Percentiles rank a stretch among this genome's conserved stretches.
Conservation (phyloP, 2,329 filamentous ascomycete species). For the Aspergillus ustus region DNA sequence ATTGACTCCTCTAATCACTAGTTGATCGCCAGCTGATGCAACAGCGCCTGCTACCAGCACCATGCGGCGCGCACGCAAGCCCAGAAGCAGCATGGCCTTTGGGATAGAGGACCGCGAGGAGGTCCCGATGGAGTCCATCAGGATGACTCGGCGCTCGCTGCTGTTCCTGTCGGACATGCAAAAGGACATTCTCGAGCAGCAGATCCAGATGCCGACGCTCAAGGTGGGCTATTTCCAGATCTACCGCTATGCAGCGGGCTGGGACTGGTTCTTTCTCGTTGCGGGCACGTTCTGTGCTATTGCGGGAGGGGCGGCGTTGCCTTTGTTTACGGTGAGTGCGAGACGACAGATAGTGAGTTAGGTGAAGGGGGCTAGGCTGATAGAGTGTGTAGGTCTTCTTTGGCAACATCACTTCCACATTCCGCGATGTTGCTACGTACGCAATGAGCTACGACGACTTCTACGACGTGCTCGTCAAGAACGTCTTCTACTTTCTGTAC, state of each 20-base stretch:
- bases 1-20: background rate
- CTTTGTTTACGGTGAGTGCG: slow-evolving; percentile 70
- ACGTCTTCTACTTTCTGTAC: slow-evolving; percentile 82
- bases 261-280: slow-evolving; percentile 64
- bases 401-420: slow-evolving; percentile 72
- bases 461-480: slow-evolving; percentile 59
- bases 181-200: slow-evolving; percentile 65
- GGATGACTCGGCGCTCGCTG: slow-evolving; percentile 10
- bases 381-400: slow-evolving; percentile 59
- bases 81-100: background rate
- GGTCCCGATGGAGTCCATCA: slow-evolving; percentile 11
- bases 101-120: slow-evolving; percentile 5
- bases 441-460: slow-evolving; percentile 59
- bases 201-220: slow-evolving; percentile 66
- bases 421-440: slow-evolving; percentile 65
- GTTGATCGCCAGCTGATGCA: background rate
- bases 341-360: too few relatives aligned
- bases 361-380: slow-evolving; percentile 3
- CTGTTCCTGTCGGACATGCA: slow-evolving; percentile 50
- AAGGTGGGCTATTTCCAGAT: slow-evolving; percentile 65
- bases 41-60: background rate
- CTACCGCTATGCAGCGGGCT: slow-evolving; percentile 68
- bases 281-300: slow-evolving; percentile 66
- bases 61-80: background rate
- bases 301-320: slow-evolving; percentile 72